A percentile compares a stretch with the other conserved stretches of the same genome.
These are phyloP conservation scores for Dorcoceras hygrometricum DNA, from an alignment of 257 asterid species.

Conservation along the genomic window DNA sequence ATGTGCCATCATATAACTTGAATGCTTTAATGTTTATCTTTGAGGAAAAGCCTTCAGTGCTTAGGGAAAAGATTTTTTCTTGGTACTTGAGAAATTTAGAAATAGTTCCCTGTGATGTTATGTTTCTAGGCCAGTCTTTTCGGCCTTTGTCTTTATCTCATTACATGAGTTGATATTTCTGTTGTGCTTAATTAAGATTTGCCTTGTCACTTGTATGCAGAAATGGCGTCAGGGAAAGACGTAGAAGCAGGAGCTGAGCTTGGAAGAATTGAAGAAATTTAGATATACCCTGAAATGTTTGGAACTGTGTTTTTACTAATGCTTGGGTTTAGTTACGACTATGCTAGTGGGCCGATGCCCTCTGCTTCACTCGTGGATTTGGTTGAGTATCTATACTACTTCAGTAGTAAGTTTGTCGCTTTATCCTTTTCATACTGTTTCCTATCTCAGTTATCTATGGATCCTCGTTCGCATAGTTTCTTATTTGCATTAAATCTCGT, in stretches of 20 bases:
- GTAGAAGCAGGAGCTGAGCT: slow-evolving; percentile 92
- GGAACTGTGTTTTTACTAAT: slow-evolving; percentile 47
- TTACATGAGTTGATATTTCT: too few species aligned
- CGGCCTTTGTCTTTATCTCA: too few species aligned
- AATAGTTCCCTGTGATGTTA: too few species aligned
- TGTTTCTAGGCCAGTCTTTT: too few species aligned
- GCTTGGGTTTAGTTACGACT: slow-evolving; percentile 63
- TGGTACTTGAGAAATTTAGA: too few species aligned
- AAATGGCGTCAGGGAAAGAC: slow-evolving; percentile 72
- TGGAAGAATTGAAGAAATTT: slow-evolving; percentile 20
- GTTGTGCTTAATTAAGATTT: background rate
- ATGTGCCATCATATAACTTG: too few species aligned
- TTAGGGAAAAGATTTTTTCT: background rate
- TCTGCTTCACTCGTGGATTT: slow-evolving; percentile 54
- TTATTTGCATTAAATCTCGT: slow-evolving; percentile 30
- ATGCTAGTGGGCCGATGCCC: slow-evolving; percentile 68
- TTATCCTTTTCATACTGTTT: slow-evolving; percentile 25
- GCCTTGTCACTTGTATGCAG: slow-evolving; percentile 39
- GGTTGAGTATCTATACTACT: slow-evolving; percentile 66
- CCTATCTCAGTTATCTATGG: slow-evolving; percentile 23
- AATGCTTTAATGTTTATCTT: background rate
- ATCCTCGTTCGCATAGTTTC: slow-evolving; percentile 19
- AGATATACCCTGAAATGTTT: slow-evolving; percentile 34
- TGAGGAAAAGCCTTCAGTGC: background rate
- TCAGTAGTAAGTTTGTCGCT: slow-evolving; percentile 57